Evolutionary conservation across 768 basidiomycete species (phyloP).

Genomic region (Mycena rebaudengoi): DNA sequence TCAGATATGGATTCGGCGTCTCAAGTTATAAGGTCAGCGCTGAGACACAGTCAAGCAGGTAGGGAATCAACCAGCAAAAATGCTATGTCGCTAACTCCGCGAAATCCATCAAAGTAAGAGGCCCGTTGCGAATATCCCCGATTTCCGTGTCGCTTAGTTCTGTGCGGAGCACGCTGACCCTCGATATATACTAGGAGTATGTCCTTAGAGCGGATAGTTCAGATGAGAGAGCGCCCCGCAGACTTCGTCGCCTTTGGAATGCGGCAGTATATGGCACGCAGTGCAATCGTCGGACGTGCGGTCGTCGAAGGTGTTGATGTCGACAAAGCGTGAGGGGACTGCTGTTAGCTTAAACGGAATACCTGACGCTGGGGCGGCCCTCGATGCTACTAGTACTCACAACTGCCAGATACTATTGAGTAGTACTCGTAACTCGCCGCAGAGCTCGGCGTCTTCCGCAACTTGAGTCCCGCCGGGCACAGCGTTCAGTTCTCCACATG

Average conservation of each 20-base stretch:
- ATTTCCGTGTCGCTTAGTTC: background rate
- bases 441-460: background rate
- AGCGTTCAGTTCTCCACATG: background rate
- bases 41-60: background rate
- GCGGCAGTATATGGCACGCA: background rate
- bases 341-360: too few relatives aligned
- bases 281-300: background rate
- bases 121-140: constrained; percentile 1
- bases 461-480: background rate
- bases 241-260: constrained; percentile 1
- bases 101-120: background rate
- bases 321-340: background rate
- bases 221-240: background rate
- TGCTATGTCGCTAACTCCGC: background rate
- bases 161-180: background rate
- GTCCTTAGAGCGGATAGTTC: background rate
- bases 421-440: too few relatives aligned
- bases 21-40: background rate
- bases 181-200: background rate
- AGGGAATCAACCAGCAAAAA: background rate
- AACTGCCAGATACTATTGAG: too few relatives aligned
- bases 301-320: background rate
- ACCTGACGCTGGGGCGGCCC: too few relatives aligned
- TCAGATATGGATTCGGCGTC: background rate
- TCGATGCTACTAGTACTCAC: too few relatives aligned